Conservation (phyloP, 1,284 basidiomycete genomes). For the Melanopsichium pennsylvanicum region DNA sequence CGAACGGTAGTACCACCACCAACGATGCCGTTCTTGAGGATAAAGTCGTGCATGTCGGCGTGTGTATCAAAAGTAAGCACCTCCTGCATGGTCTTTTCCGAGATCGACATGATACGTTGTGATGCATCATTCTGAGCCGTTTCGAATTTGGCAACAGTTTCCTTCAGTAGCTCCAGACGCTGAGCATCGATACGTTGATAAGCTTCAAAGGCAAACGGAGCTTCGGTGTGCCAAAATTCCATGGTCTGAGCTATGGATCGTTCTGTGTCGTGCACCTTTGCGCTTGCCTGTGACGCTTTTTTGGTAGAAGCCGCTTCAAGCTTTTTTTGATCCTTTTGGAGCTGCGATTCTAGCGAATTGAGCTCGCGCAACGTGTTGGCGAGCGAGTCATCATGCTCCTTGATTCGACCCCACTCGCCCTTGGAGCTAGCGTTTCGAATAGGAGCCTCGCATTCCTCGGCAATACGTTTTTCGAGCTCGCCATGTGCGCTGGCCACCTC, state of each 20-base stretch:
- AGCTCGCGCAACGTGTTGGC: conserved; percentile 55
- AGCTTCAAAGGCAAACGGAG: conserved; percentile 52
- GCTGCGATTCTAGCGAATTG: conserved; percentile 58
- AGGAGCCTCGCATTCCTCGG: conserved; percentile 62
- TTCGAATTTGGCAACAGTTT: conserved; percentile 57
- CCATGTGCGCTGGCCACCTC: conserved; percentile 58
- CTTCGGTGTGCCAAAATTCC: conserved; percentile 54
- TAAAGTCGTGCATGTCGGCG: conserved; percentile 59
- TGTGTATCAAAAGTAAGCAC: conserved; percentile 54
- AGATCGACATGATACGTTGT: conserved; percentile 48
- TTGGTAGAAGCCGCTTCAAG: conserved; percentile 56
- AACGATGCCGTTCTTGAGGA: conserved; percentile 40
- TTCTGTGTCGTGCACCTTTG: conserved; percentile 55
- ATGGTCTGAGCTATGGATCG: conserved; percentile 46
- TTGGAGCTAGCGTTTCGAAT: conserved; percentile 56
- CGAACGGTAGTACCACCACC: conserved; percentile 6
- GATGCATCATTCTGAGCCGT: conserved; percentile 59
- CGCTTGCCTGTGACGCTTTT: conserved; percentile 46
- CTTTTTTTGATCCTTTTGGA: conserved; percentile 61
- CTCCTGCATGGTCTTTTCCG: conserved; percentile 59
- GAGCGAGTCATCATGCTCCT: conserved; percentile 57
- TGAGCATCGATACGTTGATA: conserved; percentile 59
- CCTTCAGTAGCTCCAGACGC: conserved; percentile 58
- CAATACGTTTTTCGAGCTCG: conserved; percentile 59
- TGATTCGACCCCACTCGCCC: conserved; percentile 56